phyloP scores from a whole-genome alignment of 192 early-diverging fungal species.

The Pecoramyces ruminantium region DNA sequence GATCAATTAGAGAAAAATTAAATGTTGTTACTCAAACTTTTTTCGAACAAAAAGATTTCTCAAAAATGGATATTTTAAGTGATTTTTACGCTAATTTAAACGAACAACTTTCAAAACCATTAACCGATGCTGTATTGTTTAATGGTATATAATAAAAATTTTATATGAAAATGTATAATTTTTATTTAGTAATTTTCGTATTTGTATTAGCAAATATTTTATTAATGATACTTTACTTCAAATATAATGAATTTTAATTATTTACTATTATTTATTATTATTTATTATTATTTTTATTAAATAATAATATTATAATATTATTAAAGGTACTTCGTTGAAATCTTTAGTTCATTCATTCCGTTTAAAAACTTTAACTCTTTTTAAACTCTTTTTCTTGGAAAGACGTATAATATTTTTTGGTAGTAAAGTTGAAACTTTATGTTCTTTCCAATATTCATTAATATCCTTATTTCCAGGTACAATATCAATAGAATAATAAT shows the following conservation, averaged over 20 bases:
- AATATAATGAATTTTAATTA: too few relatives aligned
- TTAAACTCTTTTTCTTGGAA: constrained; percentile 60
- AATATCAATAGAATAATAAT: not conserved
- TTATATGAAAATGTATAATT: constrained; percentile 41
- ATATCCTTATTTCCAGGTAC: constrained; percentile 52
- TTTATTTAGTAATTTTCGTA: too few relatives aligned
- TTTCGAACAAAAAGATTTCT: constrained; percentile 63
- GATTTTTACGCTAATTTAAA: constrained; percentile 4
- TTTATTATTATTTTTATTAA: not conserved
- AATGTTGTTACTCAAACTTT: constrained; percentile 62
- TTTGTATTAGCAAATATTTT: too few relatives aligned
- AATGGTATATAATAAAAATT: constrained; percentile 19
- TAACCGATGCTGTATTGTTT: not conserved
- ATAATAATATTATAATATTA: not conserved
- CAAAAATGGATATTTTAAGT: constrained; percentile 51
- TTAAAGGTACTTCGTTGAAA: constrained; percentile 43
- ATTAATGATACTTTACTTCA: too few relatives aligned
- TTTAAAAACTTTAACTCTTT: constrained; percentile 50
- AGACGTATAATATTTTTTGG: constrained; percentile 69
- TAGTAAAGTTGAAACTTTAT: constrained; percentile 58
- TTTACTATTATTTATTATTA: constrained; percentile 34
- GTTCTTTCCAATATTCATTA: constrained; percentile 61
- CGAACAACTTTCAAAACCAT: not conserved
- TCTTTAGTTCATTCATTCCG: constrained; percentile 56
- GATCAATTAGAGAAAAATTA: constrained; percentile 50